Evolutionary conservation across 352 stramenopile genomes (phyloP), one percentile per base, ranked within the genome.

Genomic region (Nothophytophthora sp.): DNA sequence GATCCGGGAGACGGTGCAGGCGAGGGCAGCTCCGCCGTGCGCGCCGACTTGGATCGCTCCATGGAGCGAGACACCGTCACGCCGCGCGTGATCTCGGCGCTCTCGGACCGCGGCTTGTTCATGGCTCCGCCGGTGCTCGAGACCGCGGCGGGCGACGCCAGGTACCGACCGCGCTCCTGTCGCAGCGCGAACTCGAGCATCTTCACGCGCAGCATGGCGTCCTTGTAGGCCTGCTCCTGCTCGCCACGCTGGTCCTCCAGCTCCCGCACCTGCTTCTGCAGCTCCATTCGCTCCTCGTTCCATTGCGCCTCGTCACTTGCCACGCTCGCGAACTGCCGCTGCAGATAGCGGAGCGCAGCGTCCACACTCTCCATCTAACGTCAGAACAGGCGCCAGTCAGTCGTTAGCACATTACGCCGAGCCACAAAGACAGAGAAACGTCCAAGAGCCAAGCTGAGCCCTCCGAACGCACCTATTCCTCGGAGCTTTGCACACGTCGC

Each of bases 161-260:
- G 50, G 53, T 95, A 95, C 34, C 85, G 71, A 1, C 81, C 81
- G 27, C 81, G 79, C 39, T 92, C 81, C 58, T 92, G 82, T 3
- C 77, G 76, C 35, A 95, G 58, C 41, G 85, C 85, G 55, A 92
- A 95, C 45, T 95, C 82, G 57, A 95, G 81, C 85, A 95, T 95
- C 63, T 95, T 95, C 33, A 95, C 68, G 35, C 84, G 85, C 49
- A 93, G 53, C 66, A 95, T 70, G 9, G 77, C 81, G 37, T 95
- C 85, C 55, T 93, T 93, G 53, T 92, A 92, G 29, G 76, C 79
- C 20, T 91, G 80, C 40, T 95, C 85, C 63, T 95, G 85, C 28
- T 85, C 66, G 25, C 71, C 61, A 10, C 80, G 78, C 63, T 93
- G 79, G 35, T 64, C 72, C 55, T 93, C 79, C 13, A 95, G 79